Evolutionary conservation across 305 asterid genomes (phyloP).

Genomic region (Plantago lanceolata): DNA sequence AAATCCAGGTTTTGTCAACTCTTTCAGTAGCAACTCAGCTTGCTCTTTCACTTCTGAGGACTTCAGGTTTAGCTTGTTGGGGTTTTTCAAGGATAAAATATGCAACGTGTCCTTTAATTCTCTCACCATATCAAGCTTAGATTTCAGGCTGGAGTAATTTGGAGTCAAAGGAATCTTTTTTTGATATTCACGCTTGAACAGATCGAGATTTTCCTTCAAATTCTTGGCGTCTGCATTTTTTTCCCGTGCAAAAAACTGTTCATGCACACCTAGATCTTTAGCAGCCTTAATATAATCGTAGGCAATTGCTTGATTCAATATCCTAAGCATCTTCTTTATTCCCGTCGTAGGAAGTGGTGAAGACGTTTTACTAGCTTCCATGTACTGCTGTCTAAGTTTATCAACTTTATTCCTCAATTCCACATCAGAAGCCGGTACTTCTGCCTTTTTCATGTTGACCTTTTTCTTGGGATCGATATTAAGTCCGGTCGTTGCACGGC

Average conservation of each 20-base stretch:
- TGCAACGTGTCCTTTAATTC: too few species aligned
- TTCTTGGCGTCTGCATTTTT: too few species aligned
- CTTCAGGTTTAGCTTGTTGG: too few species aligned
- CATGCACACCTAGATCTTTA: conserved; percentile 58
- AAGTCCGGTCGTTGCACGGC: conserved; percentile 61
- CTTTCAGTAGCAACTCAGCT: conserved; percentile 35
- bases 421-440: conserved; percentile 42
- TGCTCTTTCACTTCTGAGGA: conserved; percentile 24
- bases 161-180: conserved; percentile 60
- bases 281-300: conserved; percentile 62
- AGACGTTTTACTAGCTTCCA: conserved; percentile 46
- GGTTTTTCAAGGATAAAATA: too few species aligned
- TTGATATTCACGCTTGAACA: conserved; percentile 47
- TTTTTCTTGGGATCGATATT: conserved; percentile 57
- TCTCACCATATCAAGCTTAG: conserved; percentile 40
- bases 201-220: conserved; percentile 53
- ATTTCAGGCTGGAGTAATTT: conserved; percentile 48
- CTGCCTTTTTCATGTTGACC: conserved; percentile 66
- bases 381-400: conserved; percentile 48
- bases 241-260: conserved; percentile 27
- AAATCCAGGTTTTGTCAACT: conserved; percentile 25
- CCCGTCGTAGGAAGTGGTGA: conserved; percentile 31
- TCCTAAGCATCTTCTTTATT: conserved; percentile 42
- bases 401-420: conserved; percentile 61
- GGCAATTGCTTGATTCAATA: conserved; percentile 52